Conservation (phyloP, 2,329 filamentous ascomycete species). For the Colletotrichum somersetense region DNA sequence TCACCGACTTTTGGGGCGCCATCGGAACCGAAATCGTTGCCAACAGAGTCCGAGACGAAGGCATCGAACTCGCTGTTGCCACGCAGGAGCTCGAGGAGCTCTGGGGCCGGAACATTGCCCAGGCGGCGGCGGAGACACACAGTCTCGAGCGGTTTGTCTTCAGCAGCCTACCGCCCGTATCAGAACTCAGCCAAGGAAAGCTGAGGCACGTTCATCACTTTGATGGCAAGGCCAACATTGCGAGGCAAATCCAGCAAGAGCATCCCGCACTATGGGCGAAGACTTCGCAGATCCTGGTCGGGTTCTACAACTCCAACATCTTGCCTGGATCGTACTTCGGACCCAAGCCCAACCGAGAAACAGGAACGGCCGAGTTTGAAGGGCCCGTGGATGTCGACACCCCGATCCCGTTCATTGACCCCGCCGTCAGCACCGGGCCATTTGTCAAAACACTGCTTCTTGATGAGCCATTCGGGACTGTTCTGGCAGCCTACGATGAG, state of each 20-base stretch:
- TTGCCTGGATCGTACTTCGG: conserved; percentile 6
- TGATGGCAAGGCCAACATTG: conserved; percentile 28
- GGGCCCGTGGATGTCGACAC: not conserved
- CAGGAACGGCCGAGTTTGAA: conserved; percentile 12
- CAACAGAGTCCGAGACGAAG: conserved; percentile 40
- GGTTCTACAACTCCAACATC: conserved; percentile 28
- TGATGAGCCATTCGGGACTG: conserved; percentile 54
- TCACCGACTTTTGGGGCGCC: conserved; percentile 68
- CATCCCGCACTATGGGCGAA: conserved; percentile 19
- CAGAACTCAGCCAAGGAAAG: conserved; percentile 8
- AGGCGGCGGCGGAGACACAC: conserved; percentile 58
- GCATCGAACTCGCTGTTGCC: conserved; percentile 46
- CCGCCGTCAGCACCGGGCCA: conserved; percentile 53
- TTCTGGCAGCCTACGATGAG: conserved; percentile 60
- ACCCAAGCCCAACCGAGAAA: not conserved
- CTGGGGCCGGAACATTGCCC: conserved; percentile 67
- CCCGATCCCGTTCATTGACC: conserved; percentile 51
- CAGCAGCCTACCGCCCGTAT: conserved; percentile 13
- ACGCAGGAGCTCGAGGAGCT: conserved; percentile 61
- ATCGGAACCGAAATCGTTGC: conserved; percentile 58
- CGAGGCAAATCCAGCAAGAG: not conserved
- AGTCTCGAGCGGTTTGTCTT: conserved; percentile 29
- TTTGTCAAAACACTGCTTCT: conserved; percentile 60
- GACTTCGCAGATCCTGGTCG: conserved; percentile 22
- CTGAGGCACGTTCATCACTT: conserved; percentile 22